These are phyloP conservation scores for Dianthus caryophyllus DNA, from an alignment of 148 eudicot species.

Conservation along the genomic window DNA sequence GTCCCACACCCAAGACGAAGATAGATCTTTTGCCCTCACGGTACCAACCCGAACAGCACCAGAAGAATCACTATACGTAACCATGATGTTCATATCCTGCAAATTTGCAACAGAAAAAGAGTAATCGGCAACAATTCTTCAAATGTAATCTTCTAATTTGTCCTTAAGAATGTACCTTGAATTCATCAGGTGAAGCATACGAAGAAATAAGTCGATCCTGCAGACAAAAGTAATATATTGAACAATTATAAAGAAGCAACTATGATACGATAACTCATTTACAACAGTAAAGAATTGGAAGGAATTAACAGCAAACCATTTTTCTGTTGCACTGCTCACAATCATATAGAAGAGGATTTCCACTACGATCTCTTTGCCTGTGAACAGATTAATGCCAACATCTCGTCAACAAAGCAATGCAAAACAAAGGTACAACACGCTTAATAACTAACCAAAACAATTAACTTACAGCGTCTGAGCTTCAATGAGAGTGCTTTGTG, in stretches of 20 bases:
- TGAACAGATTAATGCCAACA: not conserved
- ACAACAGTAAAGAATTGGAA: not conserved
- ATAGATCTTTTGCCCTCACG: constrained; percentile 74
- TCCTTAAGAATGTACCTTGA: constrained; percentile 46
- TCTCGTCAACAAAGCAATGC: constrained; percentile 9
- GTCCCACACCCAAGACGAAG: constrained; percentile 97
- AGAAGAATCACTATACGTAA: constrained; percentile 78
- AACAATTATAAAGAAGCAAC: not conserved
- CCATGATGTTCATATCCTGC: constrained; percentile 94
- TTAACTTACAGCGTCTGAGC: constrained; percentile 31
- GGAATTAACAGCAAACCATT: constrained; percentile 39
- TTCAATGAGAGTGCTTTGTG: constrained; percentile 11
- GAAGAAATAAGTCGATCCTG: constrained; percentile 45
- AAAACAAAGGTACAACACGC: not conserved
- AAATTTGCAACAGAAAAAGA: constrained; percentile 18
- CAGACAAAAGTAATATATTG: constrained; percentile 12
- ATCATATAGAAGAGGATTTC: constrained; percentile 39
- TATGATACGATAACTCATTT: not conserved
- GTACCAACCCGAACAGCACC: constrained; percentile 68
- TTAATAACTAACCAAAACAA: not conserved
- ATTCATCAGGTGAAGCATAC: constrained; percentile 29
- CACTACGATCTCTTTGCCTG: constrained; percentile 46
- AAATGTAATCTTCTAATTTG: constrained; percentile 16
- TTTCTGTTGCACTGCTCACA: constrained; percentile 59
- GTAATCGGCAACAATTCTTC: constrained; percentile 25